Percentiles rank a stretch among this genome's conserved stretches.
These are phyloP conservation scores for Saccharomycopsis hybrid DNA, from an alignment of 1,139 yeast species.

Conservation along the genomic window DNA sequence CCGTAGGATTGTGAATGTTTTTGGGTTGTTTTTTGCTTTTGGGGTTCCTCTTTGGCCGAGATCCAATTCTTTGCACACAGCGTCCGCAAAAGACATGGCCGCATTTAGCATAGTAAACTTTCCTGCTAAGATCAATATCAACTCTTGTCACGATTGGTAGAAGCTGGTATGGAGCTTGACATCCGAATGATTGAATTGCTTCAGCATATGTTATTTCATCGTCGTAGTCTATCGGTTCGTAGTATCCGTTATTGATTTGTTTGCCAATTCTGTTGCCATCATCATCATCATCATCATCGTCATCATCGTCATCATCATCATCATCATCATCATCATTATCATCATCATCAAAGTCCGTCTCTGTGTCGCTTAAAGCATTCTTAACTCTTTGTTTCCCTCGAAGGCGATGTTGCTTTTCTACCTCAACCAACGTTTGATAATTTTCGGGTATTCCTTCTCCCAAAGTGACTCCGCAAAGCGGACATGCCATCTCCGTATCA, in stretches of 20 bases:
- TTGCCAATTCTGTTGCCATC: background rate
- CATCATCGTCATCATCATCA: background rate
- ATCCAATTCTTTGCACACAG: conserved; percentile 58
- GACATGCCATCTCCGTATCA: conserved; percentile 40
- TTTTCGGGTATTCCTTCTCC: conserved; percentile 65
- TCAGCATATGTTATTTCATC: conserved; percentile 5
- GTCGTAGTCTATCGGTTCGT: conserved; percentile 8
- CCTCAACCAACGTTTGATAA: conserved; percentile 30
- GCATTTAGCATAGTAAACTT: conserved; percentile 64
- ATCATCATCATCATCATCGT: background rate
- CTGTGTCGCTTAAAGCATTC: conserved; percentile 4
- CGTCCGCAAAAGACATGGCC: conserved; percentile 88
- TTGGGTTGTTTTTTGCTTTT: conserved; percentile 21
- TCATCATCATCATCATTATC: background rate
- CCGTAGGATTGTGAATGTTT: conserved; percentile 39
- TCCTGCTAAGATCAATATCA: conserved; percentile 57
- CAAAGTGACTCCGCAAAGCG: conserved; percentile 60
- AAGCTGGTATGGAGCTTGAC: conserved; percentile 64
- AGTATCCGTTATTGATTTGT: no score
- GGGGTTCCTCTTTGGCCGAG: conserved; percentile 18
- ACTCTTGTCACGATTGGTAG: conserved; percentile 40
- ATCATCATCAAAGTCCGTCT: conserved; percentile 1
- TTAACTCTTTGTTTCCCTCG: conserved; percentile 4
- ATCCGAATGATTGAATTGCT: conserved; percentile 27
- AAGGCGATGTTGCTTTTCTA: conserved; percentile 22